These are phyloP conservation scores for Ogataea zsoltii DNA, from an alignment of 805 yeast species.

Conservation along the genomic window DNA sequence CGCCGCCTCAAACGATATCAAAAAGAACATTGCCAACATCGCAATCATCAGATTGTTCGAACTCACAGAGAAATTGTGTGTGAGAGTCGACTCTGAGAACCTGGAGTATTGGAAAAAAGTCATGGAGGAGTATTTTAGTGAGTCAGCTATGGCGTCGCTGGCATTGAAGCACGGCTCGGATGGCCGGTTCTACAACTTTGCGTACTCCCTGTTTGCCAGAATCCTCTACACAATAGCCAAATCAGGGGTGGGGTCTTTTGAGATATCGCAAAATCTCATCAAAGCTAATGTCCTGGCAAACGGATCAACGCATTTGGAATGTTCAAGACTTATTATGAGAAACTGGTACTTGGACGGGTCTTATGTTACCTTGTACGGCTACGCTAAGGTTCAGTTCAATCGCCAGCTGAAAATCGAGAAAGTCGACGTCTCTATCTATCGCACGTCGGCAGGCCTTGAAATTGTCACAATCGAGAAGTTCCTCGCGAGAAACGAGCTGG, in stretches of 20 bases:
- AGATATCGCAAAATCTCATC: constrained; percentile 48
- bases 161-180: constrained; percentile 47
- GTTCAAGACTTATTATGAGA: constrained; percentile 48
- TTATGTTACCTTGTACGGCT: constrained; percentile 60
- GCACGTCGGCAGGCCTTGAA: constrained; percentile 46
- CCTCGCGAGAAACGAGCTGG: constrained; percentile 33
- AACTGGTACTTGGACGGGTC: constrained; percentile 71
- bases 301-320: constrained; percentile 54
- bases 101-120: constrained; percentile 52
- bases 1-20: constrained; percentile 26
- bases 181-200: constrained; percentile 61
- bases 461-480: constrained; percentile 47
- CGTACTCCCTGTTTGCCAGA: constrained; percentile 63
- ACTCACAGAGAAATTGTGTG: constrained; percentile 45
- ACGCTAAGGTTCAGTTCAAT: constrained; percentile 61
- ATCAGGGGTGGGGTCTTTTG: constrained; percentile 53
- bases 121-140: constrained; percentile 52
- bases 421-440: constrained; percentile 57
- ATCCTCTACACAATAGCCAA: constrained; percentile 54
- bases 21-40: constrained; percentile 42
- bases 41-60: constrained; percentile 54
- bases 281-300: constrained; percentile 54
- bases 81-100: constrained; percentile 43
- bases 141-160: constrained; percentile 48
- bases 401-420: constrained; percentile 67